Conservation (phyloP, 2,329 filamentous ascomycete species). For the Sarocladium oryzae region DNA sequence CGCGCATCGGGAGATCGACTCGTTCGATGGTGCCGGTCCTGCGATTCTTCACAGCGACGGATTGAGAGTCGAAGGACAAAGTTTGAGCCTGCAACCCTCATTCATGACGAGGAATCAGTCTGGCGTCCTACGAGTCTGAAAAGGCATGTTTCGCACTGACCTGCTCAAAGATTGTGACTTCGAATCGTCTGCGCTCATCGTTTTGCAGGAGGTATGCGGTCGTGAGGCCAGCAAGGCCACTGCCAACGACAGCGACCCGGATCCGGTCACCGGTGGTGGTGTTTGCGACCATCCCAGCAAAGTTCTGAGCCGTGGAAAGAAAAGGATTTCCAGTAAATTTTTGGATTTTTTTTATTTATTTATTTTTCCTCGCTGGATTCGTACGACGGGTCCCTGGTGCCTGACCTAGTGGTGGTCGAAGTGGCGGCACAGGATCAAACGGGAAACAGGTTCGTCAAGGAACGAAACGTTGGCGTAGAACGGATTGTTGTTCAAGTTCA, state of each 20-base stretch:
- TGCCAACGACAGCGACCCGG: slow-evolving; percentile 29
- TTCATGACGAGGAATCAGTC: not conserved
- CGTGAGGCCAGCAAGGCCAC: slow-evolving; percentile 30
- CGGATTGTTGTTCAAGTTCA: too few species aligned
- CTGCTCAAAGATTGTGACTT: slow-evolving; percentile 31
- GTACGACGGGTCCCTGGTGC: too few species aligned
- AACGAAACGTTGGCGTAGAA: too few species aligned
- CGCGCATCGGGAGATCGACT: slow-evolving; percentile 33
- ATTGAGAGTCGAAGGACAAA: slow-evolving; percentile 32
- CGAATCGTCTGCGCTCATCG: slow-evolving; percentile 23
- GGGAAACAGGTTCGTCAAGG: too few species aligned
- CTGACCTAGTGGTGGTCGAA: not conserved
- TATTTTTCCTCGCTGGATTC: too few species aligned
- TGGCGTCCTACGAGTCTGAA: not conserved
- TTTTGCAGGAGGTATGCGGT: slow-evolving; percentile 28
- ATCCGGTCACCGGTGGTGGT: not conserved
- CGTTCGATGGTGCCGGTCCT: slow-evolving; percentile 24
- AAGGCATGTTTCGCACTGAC: slow-evolving; percentile 14
- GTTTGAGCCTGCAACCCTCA: slow-evolving; percentile 20
- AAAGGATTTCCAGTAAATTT: not conserved
- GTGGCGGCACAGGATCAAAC: too few species aligned
- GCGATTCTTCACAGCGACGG: slow-evolving; percentile 27
- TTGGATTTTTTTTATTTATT: too few species aligned
- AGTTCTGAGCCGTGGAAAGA: not conserved
- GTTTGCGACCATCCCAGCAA: not conserved